A percentile compares a stretch with the other conserved stretches of the same genome.
phyloP scores from a whole-genome alignment of 352 stramenopile genomes.

The Phytophthora brassicae region DNA sequence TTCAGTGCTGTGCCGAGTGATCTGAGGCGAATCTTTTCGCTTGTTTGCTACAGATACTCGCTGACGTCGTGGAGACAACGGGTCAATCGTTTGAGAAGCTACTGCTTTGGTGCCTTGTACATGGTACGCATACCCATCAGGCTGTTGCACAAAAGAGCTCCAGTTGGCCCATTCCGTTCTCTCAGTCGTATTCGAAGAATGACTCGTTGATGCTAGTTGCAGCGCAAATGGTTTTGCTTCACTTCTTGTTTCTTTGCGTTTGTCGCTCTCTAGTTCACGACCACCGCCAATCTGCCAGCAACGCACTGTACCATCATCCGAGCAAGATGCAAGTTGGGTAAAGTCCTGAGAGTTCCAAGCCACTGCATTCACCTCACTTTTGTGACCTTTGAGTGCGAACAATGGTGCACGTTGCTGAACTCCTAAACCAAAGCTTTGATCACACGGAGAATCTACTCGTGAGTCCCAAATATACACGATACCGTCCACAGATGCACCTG shows the following conservation, averaged over 20 bases:
- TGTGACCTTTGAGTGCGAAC: slow-evolving; percentile 60
- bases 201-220: not conserved
- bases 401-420: slow-evolving; percentile 27
- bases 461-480: slow-evolving; percentile 65
- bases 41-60: not conserved
- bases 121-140: slow-evolving; percentile 32
- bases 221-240: slow-evolving; percentile 23
- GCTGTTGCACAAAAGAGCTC: slow-evolving; percentile 35
- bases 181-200: not conserved
- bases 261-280: not conserved
- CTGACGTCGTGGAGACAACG: slow-evolving; percentile 7
- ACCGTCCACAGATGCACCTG: slow-evolving; percentile 53
- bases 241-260: not conserved
- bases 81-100: not conserved
- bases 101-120: slow-evolving; percentile 21
- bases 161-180: slow-evolving; percentile 36
- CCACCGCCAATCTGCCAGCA: slow-evolving; percentile 39
- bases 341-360: slow-evolving; percentile 57
- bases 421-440: not conserved
- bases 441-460: slow-evolving; percentile 13
- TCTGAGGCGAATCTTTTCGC: slow-evolving; percentile 24
- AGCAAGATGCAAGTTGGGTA: slow-evolving; percentile 52
- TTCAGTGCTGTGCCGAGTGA: slow-evolving; percentile 26
- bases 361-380: slow-evolving; percentile 68
- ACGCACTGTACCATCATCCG: slow-evolving; percentile 66